A percentile compares a stretch with the other conserved stretches of the same genome.
These are phyloP conservation scores for Blastobotrys buckinghamii DNA, from an alignment of 1,139 yeast species.

Conservation along the genomic window DNA sequence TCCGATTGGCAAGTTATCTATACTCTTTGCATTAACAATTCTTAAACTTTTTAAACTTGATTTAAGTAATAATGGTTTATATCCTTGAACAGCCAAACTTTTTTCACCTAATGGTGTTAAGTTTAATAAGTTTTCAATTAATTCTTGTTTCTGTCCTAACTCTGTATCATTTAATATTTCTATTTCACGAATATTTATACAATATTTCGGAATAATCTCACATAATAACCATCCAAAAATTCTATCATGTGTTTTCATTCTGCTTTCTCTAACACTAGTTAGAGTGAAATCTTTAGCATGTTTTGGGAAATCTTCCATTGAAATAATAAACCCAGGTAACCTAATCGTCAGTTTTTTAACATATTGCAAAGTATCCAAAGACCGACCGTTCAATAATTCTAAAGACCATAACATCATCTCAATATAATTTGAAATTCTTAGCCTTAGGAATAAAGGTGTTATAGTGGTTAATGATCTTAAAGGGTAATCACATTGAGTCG, in stretches of 20 bases:
- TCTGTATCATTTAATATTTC: slow-evolving; percentile 1
- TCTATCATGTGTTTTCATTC: neutral
- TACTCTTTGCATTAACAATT: neutral
- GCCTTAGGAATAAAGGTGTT: neutral
- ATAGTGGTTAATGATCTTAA: neutral
- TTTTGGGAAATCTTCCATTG: neutral
- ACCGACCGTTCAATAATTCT: neutral
- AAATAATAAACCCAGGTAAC: neutral
- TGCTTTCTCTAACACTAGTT: neutral
- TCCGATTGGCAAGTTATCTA: neutral
- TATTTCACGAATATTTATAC: neutral
- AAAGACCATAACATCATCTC: neutral
- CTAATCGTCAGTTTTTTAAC: slow-evolving; percentile 4
- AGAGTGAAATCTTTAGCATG: neutral
- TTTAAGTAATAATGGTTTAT: too few species aligned
- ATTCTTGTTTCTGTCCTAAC: neutral
- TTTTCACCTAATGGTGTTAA: neutral
- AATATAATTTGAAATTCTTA: neutral
- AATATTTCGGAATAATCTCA: slow-evolving; percentile 1
- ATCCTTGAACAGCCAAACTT: neutral
- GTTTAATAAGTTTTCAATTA: neutral
- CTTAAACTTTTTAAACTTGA: neutral
- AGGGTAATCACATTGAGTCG: neutral
- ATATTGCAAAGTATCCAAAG: neutral
- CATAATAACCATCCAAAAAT: slow-evolving; percentile 1